A percentile compares a stretch with the other conserved stretches of the same genome.
These are phyloP conservation scores for Tolypocladium guangdongense DNA, from an alignment of 2,329 filamentous ascomycete species.

Conservation along the genomic window DNA sequence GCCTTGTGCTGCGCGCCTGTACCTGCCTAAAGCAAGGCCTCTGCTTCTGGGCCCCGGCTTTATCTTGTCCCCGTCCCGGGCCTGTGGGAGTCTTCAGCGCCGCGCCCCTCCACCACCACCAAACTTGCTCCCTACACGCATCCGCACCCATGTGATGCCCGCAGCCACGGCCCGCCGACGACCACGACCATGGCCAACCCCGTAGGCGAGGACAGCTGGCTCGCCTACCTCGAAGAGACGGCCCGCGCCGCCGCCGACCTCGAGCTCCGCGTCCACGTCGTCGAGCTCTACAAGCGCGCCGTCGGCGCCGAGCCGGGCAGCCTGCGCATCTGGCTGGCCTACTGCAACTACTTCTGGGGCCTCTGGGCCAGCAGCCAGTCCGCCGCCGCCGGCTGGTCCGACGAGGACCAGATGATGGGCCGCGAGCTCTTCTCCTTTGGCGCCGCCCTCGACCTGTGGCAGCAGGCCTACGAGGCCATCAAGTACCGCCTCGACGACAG, in stretches of 20 bases:
- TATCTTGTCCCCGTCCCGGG: not conserved
- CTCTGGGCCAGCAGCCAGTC: constrained; percentile 55
- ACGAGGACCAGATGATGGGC: constrained; percentile 58
- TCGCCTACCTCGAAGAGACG: constrained; percentile 66
- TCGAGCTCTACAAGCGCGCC: constrained; percentile 63
- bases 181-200: constrained; percentile 37
- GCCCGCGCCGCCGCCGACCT: constrained; percentile 47
- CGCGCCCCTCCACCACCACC: not conserved
- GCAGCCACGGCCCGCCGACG: not conserved
- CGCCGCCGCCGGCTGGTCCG: constrained; percentile 42
- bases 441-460: constrained; percentile 56
- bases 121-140: not conserved
- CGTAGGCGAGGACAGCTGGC: constrained; percentile 67
- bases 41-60: not conserved
- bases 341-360: constrained; percentile 67
- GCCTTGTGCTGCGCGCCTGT: not conserved
- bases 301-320: constrained; percentile 63
- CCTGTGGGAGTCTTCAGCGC: too few species aligned
- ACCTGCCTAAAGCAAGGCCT: not conserved
- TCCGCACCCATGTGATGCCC: constrained; percentile 1
- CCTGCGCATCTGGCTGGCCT: constrained; percentile 62
- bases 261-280: constrained; percentile 56
- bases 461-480: constrained; percentile 59
- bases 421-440: constrained; percentile 63
- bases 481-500: constrained; percentile 68